These are phyloP conservation scores for Paramecium biaurelia DNA, from an alignment of 73 alveolate genomes.

Conservation along the genomic window DNA sequence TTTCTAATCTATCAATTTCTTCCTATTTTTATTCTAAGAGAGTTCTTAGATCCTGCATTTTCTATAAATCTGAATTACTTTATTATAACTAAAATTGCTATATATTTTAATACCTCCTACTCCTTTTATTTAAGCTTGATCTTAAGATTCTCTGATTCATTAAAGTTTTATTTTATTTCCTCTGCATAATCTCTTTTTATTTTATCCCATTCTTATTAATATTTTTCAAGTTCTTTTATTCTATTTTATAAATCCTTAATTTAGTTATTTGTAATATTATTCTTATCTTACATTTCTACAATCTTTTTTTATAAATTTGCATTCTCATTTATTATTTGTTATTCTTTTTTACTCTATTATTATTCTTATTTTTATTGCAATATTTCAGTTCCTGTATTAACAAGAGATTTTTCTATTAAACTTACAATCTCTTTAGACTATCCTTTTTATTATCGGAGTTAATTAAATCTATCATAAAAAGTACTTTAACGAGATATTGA, in stretches of 20 bases:
- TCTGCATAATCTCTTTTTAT: constrained; percentile 41
- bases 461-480: neutral
- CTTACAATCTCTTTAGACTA: neutral
- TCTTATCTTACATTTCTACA: neutral
- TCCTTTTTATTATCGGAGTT: neutral
- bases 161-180: constrained; percentile 12
- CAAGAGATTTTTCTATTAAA: neutral
- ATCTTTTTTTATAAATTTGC: neutral
- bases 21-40: neutral
- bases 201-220: constrained; percentile 17
- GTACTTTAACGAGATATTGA: neutral
- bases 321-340: neutral
- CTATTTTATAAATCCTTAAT: neutral
- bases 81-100: neutral
- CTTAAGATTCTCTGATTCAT: neutral
- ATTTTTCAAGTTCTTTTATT: neutral
- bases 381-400: constrained; percentile 3
- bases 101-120: neutral
- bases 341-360: neutral
- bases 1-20: neutral
- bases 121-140: neutral
- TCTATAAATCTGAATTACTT: neutral
- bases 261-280: neutral
- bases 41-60: neutral
- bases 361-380: neutral